These are phyloP conservation scores for Fusarium phyllophilum DNA, from an alignment of 2,329 filamentous ascomycete species.

Conservation along the genomic window DNA sequence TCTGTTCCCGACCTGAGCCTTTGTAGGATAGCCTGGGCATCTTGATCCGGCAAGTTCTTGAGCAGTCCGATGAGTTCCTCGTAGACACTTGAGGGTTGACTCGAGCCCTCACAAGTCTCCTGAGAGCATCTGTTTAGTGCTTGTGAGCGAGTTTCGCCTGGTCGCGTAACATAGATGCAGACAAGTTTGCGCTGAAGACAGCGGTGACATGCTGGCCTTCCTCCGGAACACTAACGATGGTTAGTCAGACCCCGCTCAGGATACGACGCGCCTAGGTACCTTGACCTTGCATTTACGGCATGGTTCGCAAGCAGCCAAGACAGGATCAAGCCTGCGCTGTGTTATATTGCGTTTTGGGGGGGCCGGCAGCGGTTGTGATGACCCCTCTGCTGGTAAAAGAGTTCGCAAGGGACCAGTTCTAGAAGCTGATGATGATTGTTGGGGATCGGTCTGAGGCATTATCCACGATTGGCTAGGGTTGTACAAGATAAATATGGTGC, in stretches of 20 bases:
- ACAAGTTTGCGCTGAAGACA: slow-evolving; percentile 18
- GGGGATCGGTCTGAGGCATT: neutral
- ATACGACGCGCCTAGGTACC: neutral
- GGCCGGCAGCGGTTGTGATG: neutral
- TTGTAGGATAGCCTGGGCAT: slow-evolving; percentile 49
- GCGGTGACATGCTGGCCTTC: slow-evolving; percentile 38
- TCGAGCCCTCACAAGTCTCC: neutral
- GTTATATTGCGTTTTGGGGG: accelerated
- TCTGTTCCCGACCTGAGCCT: slow-evolving; percentile 51
- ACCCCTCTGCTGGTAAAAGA: neutral
- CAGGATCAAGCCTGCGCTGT: slow-evolving; percentile 7
- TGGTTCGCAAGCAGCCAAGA: slow-evolving; percentile 29
- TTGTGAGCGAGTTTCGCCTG: slow-evolving; percentile 35
- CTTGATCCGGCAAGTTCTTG: slow-evolving; percentile 36
- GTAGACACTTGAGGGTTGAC: neutral
- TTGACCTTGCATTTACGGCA: slow-evolving; percentile 37
- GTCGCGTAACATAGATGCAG: slow-evolving; percentile 34
- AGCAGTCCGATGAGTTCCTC: slow-evolving; percentile 36
- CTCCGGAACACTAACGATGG: slow-evolving; percentile 40
- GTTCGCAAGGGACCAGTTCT: neutral
- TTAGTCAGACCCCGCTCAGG: neutral
- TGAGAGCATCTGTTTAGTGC: slow-evolving; percentile 2
- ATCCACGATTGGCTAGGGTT: neutral
- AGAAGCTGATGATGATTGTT: no score
- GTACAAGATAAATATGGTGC: no score